Base-by-base conservation (phyloP, 2,329 filamentous ascomycete species). In the Coniochaeta hoffmannii region DNA sequence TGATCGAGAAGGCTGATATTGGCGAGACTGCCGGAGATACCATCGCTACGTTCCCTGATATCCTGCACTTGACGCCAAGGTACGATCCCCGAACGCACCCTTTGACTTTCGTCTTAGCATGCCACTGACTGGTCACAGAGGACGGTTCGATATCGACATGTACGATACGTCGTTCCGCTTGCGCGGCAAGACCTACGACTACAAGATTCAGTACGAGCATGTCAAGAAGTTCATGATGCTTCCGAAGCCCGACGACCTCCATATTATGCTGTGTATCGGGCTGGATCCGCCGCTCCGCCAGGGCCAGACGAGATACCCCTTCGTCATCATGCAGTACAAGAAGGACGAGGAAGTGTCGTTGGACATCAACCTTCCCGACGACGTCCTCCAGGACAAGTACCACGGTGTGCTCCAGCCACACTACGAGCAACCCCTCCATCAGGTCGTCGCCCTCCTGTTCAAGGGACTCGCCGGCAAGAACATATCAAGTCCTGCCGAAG, bases 151-250 rank as follows among this genome's bases (percentile, higher is more conserved):
- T 71, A 96, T 99, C 75, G 94, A 99, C 72, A 96, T 99, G 88
- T 99, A 99, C 81, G 94, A 97, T 72, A 87, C 85, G 15, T 97
- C 94, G 2, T 97, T 99, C 81, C 88, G 94, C 60, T 82, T 99
- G 59, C 93, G 94, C 62, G 94, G 94, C 66, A 99, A 99, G 76
- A 99, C 94, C 24, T 99, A 99, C 78, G 95, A 99, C 76, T 99
- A 99, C 84, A 99, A 99, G 82, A 97, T 99, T 62, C 91, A 97
- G 71, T 99, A 97, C 73, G 90, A 97, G 56, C 85, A 87, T 52
- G 91, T 97, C 75, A 99, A 99, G 79, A 97, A 97, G 71, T 97
- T 97, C 70, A 97, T 99, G 86, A 83, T 97, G 30, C 84, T 99
- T 6, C 94, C 94, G 50, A 99, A 99, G 76, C 94, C 94, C n/a